phyloP scores from a whole-genome alignment of 2,329 filamentous ascomycete genomes.

The Mycosphaerella arachidis region DNA sequence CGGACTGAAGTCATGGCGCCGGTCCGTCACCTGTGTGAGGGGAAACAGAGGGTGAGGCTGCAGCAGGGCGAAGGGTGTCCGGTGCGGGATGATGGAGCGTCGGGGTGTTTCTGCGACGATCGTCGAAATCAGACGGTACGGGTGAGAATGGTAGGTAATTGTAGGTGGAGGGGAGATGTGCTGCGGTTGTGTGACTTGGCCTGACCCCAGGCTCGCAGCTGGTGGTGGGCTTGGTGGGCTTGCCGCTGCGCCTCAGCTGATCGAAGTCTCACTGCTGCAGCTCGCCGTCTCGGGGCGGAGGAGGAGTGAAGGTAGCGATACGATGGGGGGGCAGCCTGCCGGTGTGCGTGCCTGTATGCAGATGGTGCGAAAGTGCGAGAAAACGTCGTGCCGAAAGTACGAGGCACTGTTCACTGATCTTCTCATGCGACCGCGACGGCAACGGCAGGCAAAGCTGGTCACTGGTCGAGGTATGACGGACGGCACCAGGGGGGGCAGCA shows the following conservation, averaged over 20 bases:
- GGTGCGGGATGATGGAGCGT: neutral
- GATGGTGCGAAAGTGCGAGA: no score
- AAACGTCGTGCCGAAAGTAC: neutral
- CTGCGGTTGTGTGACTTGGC: neutral
- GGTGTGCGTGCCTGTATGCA: neutral
- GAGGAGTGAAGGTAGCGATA: neutral
- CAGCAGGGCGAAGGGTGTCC: neutral
- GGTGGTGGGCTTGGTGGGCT: neutral
- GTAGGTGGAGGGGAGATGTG: neutral
- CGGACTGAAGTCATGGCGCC: slow-evolving; percentile 35
- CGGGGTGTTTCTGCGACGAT: neutral
- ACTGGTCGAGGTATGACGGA: no score
- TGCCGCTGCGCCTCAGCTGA: neutral
- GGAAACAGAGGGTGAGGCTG: neutral
- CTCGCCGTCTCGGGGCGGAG: neutral
- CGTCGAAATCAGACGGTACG: neutral
- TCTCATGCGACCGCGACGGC: neutral
- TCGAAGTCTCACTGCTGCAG: neutral
- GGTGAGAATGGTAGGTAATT: neutral
- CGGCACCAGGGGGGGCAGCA: neutral
- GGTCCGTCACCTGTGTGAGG: neutral
- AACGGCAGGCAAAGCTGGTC: no score
- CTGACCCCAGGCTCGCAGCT: neutral
- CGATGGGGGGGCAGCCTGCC: neutral
- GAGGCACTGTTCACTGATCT: neutral